Percentiles rank a stretch among this genome's conserved stretches.
Evolutionary conservation across 768 basidiomycete species (phyloP).

Genomic region (Crepidotus variabilis): DNA sequence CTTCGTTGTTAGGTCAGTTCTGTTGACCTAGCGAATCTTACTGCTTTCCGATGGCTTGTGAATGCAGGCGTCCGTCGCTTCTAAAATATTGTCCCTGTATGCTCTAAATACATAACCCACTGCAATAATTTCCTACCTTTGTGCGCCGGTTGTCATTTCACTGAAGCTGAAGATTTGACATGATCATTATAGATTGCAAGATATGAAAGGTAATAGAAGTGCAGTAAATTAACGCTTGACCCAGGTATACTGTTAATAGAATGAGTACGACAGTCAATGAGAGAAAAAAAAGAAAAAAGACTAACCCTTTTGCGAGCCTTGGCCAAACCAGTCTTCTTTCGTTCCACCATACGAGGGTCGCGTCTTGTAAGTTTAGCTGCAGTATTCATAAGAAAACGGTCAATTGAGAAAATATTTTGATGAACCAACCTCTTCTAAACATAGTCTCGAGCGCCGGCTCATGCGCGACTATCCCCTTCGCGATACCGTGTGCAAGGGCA

Average conservation of each 20-base stretch:
- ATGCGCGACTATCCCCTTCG: slow-evolving; percentile 71
- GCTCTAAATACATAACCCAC: too few species aligned
- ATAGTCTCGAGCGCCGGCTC: slow-evolving; percentile 61
- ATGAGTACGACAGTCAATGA: slow-evolving; percentile 4
- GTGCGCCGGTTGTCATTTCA: too few species aligned
- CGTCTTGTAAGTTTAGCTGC: slow-evolving; percentile 82
- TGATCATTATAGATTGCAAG: background rate
- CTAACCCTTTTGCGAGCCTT: slow-evolving; percentile 91
- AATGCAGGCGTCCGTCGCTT: too few species aligned
- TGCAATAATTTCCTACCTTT: too few species aligned
- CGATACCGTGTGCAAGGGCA: slow-evolving; percentile 74
- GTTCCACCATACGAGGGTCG: slow-evolving; percentile 97
- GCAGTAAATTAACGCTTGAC: slow-evolving; percentile 76
- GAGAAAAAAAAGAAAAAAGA: slow-evolving; percentile 16
- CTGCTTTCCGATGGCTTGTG: too few species aligned
- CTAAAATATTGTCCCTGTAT: too few species aligned
- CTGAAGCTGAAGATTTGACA: background rate
- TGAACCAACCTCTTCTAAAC: slow-evolving; percentile 64
- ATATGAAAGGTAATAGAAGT: background rate
- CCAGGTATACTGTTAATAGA: slow-evolving; percentile 73
- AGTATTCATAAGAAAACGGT: slow-evolving; percentile 9
- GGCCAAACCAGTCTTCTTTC: slow-evolving; percentile 92
- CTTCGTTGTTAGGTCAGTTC: too few species aligned
- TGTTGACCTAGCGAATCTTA: too few species aligned
- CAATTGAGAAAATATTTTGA: background rate